Evolutionary conservation across 169 alveolate species (phyloP).

Genomic region (Cardiosporidium cionae): DNA sequence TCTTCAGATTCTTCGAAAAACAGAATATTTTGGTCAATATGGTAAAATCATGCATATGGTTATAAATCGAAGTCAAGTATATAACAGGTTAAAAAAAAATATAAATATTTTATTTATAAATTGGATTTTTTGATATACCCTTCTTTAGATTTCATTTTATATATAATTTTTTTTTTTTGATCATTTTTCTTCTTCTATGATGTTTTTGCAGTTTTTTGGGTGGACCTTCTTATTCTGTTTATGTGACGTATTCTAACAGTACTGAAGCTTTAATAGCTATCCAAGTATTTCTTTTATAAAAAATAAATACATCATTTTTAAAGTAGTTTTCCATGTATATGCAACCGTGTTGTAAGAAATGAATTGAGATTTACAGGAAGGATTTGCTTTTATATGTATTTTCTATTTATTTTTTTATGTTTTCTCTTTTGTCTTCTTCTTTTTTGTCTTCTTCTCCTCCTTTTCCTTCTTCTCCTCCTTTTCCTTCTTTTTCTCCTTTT

Average conservation of each 20-base stretch:
- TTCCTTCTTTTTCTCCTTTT: too few relatives aligned
- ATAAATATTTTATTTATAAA: neutral
- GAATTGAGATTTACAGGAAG: too few relatives aligned
- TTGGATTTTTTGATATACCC: neutral
- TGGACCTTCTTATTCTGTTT: slow-evolving; percentile 83
- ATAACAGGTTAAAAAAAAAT: slow-evolving; percentile 62
- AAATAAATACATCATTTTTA: too few relatives aligned
- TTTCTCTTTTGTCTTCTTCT: too few relatives aligned
- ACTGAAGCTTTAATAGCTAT: slow-evolving; percentile 81
- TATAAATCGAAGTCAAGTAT: slow-evolving; percentile 66
- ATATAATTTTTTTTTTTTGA: neutral
- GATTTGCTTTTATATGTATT: too few relatives aligned
- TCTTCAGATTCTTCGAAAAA: slow-evolving; percentile 45
- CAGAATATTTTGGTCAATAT: slow-evolving; percentile 75
- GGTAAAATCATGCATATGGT: slow-evolving; percentile 73
- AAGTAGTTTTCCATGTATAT: too few relatives aligned
- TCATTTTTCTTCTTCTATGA: neutral
- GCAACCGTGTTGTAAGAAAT: too few relatives aligned
- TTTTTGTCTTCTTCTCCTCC: too few relatives aligned
- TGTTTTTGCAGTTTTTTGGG: slow-evolving; percentile 24
- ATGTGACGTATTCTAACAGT: slow-evolving; percentile 78
- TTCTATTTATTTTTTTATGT: too few relatives aligned
- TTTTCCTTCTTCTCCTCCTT: too few relatives aligned
- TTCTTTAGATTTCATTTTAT: neutral
- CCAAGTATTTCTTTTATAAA: too few relatives aligned